Conservation (phyloP, 805 yeast species). For the Yamadazyma akitaensis region DNA sequence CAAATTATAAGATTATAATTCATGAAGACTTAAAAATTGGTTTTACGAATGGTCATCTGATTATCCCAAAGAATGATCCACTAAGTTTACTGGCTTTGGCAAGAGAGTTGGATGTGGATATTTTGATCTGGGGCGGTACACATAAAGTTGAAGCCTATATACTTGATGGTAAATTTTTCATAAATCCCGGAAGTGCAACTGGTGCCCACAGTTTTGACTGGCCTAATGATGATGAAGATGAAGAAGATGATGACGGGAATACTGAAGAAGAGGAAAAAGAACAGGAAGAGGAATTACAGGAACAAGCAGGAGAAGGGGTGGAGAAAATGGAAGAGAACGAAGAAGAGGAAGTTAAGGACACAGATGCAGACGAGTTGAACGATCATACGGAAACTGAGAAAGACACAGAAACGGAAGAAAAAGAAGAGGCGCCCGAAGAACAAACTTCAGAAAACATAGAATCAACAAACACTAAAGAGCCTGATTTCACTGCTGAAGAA, state of each 20-base stretch:
- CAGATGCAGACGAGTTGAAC: conserved; percentile 32
- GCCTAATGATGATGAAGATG: conserved; percentile 53
- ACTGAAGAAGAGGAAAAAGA: conserved; percentile 23
- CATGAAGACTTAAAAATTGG: conserved; percentile 79
- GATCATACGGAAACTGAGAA: conserved; percentile 9
- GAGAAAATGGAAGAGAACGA: conserved; percentile 23
- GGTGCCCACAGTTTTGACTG: conserved; percentile 75
- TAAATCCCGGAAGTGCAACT: conserved; percentile 97
- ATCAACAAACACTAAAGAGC: background rate
- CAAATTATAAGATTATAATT: conserved; percentile 65
- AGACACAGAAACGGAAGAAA: background rate
- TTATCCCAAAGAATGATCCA: conserved; percentile 86
- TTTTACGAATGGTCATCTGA: conserved; percentile 75
- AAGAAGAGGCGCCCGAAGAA: background rate
- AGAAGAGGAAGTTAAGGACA: conserved; percentile 19
- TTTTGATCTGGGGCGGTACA: conserved; percentile 89
- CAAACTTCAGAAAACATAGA: background rate
- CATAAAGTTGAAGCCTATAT: conserved; percentile 92
- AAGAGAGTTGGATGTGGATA: conserved; percentile 87
- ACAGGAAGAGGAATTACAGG: conserved; percentile 17
- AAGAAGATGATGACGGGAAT: conserved; percentile 31
- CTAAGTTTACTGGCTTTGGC: conserved; percentile 78
- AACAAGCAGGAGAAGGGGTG: conserved; percentile 28
- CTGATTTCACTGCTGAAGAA: conserved; percentile 10
- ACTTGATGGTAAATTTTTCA: conserved; percentile 85